Base-by-base conservation (phyloP, 345 rosid genomes). In the Linum trigynum region DNA sequence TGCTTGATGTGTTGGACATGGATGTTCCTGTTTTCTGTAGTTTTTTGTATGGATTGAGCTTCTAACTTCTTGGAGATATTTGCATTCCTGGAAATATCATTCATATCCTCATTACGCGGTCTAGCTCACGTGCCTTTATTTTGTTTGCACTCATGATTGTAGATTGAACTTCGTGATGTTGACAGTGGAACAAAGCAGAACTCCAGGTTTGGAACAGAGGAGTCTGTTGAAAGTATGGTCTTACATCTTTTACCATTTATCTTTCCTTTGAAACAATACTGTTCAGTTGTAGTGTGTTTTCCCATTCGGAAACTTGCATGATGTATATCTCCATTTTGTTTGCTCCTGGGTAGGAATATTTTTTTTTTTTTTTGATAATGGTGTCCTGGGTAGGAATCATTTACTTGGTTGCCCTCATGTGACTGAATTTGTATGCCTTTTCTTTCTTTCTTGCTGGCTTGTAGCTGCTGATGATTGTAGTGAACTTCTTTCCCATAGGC, bases 111-210 rank as follows among this genome's bases (percentile, higher is more conserved):
- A n/a, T 17, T 5, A 17, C 5, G 57, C 35, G 17, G 17, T 57
- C 5, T 55, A 12, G 35, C 12, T 56, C 58, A 38, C 16, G 2
- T n/a, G 14, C 3, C 16, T 39, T 35, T 62, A 17, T 40, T 57
- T 67, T 35, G 39, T 40, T 32, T 51, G 36, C 15, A n/a, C 63
- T 55, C 37, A 60, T n/a, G n/a, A 65, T 42, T 16, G 59, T 65
- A 92, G 98, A 62, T 92, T 67, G 96, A 92, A 87, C 90, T 88
- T 77, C 96, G 98, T 43, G 96, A 88, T 80, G 82, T 92, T 72
- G 96, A 90, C 78, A 82, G 66, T 62, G 96, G 97, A 75, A 88
- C 74, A 76, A 92, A 88, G 77, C 78, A 84, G 65, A 92, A 80
- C 83, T 71, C 86, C 38, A 88, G 98, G 62, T 92, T 88, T 75